Evolutionary conservation across 768 basidiomycete species (phyloP).

Genomic region (Cyclocybe aegerita): DNA sequence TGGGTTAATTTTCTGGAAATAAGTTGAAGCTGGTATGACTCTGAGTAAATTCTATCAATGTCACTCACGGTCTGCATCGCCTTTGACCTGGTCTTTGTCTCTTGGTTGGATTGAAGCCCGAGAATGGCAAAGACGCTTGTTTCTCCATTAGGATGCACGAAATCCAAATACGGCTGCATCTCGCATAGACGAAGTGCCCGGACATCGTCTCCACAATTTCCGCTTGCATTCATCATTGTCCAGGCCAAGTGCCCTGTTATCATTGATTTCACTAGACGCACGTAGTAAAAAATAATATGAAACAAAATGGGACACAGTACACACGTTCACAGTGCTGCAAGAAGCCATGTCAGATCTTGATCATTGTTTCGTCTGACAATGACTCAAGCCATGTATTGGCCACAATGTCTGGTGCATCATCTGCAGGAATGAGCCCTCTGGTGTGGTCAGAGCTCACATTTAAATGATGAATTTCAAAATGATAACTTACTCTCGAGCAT

Average conservation of each 20-base stretch:
- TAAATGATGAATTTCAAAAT: neutral
- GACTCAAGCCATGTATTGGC: slow-evolving; percentile 21
- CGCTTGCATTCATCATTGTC: slow-evolving; percentile 16
- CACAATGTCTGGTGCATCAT: slow-evolving; percentile 23
- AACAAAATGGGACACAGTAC: too few relatives aligned
- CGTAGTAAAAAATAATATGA: neutral
- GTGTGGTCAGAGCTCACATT: neutral
- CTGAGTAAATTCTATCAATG: too few relatives aligned
- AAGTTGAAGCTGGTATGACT: too few relatives aligned
- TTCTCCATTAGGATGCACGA: slow-evolving; percentile 15
- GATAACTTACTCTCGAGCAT: slow-evolving; percentile 7
- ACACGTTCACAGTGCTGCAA: slow-evolving; percentile 15
- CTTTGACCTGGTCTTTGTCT: too few relatives aligned
- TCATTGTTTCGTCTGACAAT: slow-evolving; percentile 12
- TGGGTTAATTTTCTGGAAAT: too few relatives aligned
- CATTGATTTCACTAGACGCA: slow-evolving; percentile 3
- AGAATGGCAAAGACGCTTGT: slow-evolving; percentile 9
- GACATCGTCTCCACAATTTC: slow-evolving; percentile 21
- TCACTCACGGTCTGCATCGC: too few relatives aligned
- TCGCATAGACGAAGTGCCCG: slow-evolving; percentile 17
- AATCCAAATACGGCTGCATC: slow-evolving; percentile 14
- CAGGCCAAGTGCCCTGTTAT: slow-evolving; percentile 19
- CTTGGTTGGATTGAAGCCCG: slow-evolving; percentile 11
- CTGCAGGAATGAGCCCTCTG: slow-evolving; percentile 17
- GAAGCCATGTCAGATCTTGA: slow-evolving; percentile 13